Evolutionary conservation across 1,139 yeast species (phyloP).

Genomic region (Zygosaccharomyces sapae): DNA sequence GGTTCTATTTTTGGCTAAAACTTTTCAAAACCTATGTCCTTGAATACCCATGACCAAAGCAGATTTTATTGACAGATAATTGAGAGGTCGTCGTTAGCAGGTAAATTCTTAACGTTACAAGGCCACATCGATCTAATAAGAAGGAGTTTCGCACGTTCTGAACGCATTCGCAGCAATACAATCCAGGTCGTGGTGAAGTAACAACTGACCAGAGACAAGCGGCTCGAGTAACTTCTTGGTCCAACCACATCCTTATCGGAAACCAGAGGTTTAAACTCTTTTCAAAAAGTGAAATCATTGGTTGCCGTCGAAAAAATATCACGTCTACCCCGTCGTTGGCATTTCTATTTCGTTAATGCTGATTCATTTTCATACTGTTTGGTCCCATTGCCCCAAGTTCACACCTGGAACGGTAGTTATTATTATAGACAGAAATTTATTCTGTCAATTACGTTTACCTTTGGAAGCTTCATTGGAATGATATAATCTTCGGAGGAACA

Average conservation of each 20-base stretch:
- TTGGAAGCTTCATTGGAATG: no score
- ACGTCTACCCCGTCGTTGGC: not conserved
- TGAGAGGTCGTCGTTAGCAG: not conserved
- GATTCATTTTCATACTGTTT: not conserved
- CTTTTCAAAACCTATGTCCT: not conserved
- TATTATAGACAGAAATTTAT: not conserved
- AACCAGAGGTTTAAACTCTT: not conserved
- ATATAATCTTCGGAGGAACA: no score
- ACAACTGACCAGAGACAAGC: not conserved
- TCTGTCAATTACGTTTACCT: not conserved
- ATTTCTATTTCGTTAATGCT: not conserved
- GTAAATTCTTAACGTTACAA: not conserved
- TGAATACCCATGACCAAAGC: not conserved
- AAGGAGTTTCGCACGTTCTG: not conserved
- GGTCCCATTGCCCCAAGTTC: not conserved
- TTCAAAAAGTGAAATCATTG: not conserved
- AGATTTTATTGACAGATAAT: not conserved
- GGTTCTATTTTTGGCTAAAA: not conserved
- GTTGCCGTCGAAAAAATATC: not conserved
- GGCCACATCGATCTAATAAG: not conserved
- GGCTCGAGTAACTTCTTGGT: not conserved
- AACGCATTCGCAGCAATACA: not conserved
- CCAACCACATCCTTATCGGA: not conserved
- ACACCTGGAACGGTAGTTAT: not conserved
- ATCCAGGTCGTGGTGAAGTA: not conserved